Percentiles rank a stretch among this genome's conserved stretches.
phyloP scores from a whole-genome alignment of 257 asterid genomes.

The Capsicum baccatum region DNA sequence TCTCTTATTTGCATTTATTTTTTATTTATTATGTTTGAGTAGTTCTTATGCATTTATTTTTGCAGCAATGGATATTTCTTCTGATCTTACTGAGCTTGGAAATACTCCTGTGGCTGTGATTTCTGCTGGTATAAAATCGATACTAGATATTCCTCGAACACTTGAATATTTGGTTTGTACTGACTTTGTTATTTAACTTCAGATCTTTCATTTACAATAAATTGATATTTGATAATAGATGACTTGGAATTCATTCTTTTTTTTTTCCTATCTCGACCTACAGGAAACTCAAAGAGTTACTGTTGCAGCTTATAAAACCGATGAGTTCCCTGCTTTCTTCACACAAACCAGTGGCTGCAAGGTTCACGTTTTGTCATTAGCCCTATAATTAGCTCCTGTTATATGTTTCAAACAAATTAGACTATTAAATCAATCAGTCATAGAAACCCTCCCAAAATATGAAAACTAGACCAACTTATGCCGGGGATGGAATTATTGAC shows the following conservation, averaged over 20 bases:
- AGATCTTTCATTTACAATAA: not conserved
- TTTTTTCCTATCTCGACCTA: slow-evolving; percentile 32
- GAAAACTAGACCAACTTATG: not conserved
- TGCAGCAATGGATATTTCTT: slow-evolving; percentile 94
- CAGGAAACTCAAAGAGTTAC: slow-evolving; percentile 99
- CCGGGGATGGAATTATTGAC: not conserved
- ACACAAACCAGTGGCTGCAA: slow-evolving; percentile 81
- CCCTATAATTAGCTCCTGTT: not conserved
- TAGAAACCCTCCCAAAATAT: slow-evolving; percentile 11
- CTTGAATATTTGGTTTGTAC: slow-evolving; percentile 82
- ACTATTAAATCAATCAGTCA: not conserved
- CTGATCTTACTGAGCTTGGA: slow-evolving; percentile 94
- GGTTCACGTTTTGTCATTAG: slow-evolving; percentile 47
- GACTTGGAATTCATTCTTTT: slow-evolving; percentile 11
- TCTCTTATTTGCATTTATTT: slow-evolving; percentile 16
- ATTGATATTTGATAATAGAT: not conserved
- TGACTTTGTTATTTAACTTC: slow-evolving; percentile 25
- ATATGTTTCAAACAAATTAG: slow-evolving; percentile 13
- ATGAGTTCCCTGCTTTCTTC: slow-evolving; percentile 94
- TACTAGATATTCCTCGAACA: slow-evolving; percentile 89
- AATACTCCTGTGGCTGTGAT: slow-evolving; percentile 87
- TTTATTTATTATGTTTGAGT: not conserved
- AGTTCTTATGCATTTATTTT: slow-evolving; percentile 28
- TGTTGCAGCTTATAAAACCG: slow-evolving; percentile 82
- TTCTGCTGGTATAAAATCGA: slow-evolving; percentile 94